These are phyloP conservation scores for Geotrichum ghanense DNA, from an alignment of 805 yeast species.

Conservation along the genomic window DNA sequence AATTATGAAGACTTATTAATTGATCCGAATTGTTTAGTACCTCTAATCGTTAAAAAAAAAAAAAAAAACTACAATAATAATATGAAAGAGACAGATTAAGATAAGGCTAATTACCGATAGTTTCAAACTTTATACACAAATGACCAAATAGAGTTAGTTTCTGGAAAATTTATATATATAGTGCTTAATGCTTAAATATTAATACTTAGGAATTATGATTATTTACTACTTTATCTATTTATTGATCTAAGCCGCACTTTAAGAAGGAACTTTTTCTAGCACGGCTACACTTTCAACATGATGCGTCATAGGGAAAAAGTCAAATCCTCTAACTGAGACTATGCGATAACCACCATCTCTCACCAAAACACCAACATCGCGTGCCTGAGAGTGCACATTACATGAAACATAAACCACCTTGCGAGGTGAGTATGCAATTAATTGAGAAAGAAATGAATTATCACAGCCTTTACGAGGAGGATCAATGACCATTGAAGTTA, in stretches of 20 bases:
- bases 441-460: constrained; percentile 71
- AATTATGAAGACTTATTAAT: too few species aligned
- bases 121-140: too few species aligned
- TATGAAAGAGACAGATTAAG: too few species aligned
- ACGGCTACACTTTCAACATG: constrained; percentile 88
- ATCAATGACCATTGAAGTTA: constrained; percentile 85
- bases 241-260: too few species aligned
- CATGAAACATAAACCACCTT: constrained; percentile 91
- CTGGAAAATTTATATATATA: background rate
- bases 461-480: constrained; percentile 98
- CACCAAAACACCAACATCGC: constrained; percentile 80
- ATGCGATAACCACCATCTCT: constrained; percentile 58
- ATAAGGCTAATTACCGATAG: too few species aligned
- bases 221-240: too few species aligned
- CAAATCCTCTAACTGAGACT: constrained; percentile 86
- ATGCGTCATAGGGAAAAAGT: constrained; percentile 91
- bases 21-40: too few species aligned
- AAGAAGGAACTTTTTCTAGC: constrained; percentile 23
- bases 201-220: too few species aligned
- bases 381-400: constrained; percentile 94
- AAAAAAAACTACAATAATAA: too few species aligned
- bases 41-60: too few species aligned
- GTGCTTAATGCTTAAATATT: too few species aligned
- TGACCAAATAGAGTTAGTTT: background rate
- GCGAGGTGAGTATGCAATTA: constrained; percentile 72